Evolutionary conservation across 208 protist species (phyloP).

Genomic region (Leishmania gerbilli): DNA sequence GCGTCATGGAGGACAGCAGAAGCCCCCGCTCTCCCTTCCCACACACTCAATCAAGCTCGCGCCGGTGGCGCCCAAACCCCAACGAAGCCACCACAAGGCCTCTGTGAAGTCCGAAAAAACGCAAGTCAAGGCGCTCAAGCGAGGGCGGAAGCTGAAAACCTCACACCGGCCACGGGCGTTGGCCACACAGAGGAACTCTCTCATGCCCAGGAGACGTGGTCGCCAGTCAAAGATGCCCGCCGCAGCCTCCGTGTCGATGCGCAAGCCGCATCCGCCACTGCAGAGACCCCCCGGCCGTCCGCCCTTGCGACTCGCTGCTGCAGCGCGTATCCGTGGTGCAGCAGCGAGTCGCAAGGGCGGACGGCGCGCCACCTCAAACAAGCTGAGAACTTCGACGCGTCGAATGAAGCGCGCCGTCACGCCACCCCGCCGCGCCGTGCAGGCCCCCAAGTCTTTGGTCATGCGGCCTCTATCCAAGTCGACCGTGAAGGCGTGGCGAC

Average conservation of each 20-base stretch:
- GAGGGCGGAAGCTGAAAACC: not conserved
- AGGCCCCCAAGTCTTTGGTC: not conserved
- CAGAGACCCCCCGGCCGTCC: not conserved
- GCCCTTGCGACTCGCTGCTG: conserved; percentile 9
- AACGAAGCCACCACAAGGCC: conserved; percentile 1
- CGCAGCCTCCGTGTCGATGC: not conserved
- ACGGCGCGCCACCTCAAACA: not conserved
- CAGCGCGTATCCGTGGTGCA: conserved; percentile 6
- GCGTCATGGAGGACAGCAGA: not conserved
- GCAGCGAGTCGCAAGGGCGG: not conserved
- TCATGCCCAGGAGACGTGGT: not conserved
- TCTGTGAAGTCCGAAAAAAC: not conserved
- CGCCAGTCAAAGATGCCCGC: not conserved
- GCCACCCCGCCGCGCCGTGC: not conserved
- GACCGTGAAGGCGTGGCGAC: not conserved
- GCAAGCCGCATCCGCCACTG: not conserved
- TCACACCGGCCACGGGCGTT: not conserved
- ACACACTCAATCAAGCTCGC: not conserved
- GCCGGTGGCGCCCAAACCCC: not conserved
- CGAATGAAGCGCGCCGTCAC: not conserved
- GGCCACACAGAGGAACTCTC: not conserved
- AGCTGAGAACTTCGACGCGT: not conserved
- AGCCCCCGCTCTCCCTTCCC: not conserved
- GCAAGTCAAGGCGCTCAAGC: not conserved
- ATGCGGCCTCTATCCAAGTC: not conserved